A percentile compares a stretch with the other conserved stretches of the same genome.
Evolutionary conservation across 1,284 basidiomycete genomes (phyloP).

Genomic region (Cutaneotrichosporon sp.): DNA sequence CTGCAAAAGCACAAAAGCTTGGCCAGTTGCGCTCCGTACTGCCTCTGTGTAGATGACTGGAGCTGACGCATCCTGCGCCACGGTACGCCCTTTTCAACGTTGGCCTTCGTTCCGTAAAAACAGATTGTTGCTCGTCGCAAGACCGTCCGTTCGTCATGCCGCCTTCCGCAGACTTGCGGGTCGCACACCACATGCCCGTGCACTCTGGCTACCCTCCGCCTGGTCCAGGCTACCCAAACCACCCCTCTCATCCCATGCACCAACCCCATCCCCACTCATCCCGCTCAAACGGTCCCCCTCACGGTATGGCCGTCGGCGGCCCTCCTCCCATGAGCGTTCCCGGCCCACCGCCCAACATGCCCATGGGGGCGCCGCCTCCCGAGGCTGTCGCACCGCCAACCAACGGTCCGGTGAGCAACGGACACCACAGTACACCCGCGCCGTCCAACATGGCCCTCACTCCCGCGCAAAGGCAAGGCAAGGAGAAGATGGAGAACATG

Average conservation of each 20-base stretch:
- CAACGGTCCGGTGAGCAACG: constrained; percentile 22
- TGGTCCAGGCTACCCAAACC: constrained; percentile 17
- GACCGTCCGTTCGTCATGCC: constrained; percentile 8
- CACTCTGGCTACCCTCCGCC: constrained; percentile 19
- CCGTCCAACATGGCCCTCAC: constrained; percentile 11
- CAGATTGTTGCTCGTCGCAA: too few relatives aligned
- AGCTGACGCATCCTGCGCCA: too few relatives aligned
- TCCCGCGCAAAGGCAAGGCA: constrained; percentile 26
- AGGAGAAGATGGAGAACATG: constrained; percentile 35
- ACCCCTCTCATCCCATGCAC: constrained; percentile 19
- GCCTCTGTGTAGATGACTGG: too few relatives aligned
- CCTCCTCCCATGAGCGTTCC: constrained; percentile 22
- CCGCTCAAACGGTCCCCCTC: constrained; percentile 28
- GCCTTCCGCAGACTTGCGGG: constrained; percentile 10
- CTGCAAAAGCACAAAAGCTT: too few relatives aligned
- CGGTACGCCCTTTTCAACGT: too few relatives aligned
- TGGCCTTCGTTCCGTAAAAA: too few relatives aligned
- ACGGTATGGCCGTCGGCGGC: constrained; percentile 18
- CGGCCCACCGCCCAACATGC: constrained; percentile 19
- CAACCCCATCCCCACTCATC: constrained; percentile 26
- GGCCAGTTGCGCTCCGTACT: too few relatives aligned
- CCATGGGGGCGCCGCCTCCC: constrained; percentile 19
- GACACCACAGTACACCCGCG: constrained; percentile 20
- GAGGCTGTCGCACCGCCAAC: constrained; percentile 14
- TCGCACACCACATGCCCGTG: constrained; percentile 20